These are phyloP conservation scores for Verticillium zaregamsianum DNA, from an alignment of 2,329 filamentous ascomycete genomes.

Conservation along the genomic window DNA sequence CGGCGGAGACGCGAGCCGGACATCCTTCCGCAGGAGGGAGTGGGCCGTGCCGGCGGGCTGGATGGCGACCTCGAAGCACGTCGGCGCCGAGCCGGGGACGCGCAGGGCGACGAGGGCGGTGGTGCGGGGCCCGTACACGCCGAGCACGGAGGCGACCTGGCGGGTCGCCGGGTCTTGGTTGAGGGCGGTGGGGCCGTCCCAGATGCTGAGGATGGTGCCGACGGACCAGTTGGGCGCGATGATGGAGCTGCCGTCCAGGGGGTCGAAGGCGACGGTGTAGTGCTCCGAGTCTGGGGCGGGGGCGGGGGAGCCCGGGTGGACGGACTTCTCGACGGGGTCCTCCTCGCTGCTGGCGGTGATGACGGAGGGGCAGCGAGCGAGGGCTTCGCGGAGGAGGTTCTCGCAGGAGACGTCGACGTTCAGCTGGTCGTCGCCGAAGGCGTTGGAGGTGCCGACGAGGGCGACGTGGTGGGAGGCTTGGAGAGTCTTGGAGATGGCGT, in stretches of 20 bases:
- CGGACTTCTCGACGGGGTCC: constrained; percentile 45
- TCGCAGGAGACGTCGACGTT: constrained; percentile 55
- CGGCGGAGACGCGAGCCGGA: constrained; percentile 32
- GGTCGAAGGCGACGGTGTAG: constrained; percentile 60
- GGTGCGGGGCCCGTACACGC: constrained; percentile 51
- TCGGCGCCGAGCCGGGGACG: constrained; percentile 29
- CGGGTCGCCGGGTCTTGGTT: constrained; percentile 28
- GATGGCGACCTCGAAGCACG: constrained; percentile 46
- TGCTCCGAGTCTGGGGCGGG: constrained; percentile 25
- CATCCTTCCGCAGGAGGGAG: constrained; percentile 34
- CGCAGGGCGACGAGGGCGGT: constrained; percentile 52
- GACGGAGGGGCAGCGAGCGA: constrained; percentile 39
- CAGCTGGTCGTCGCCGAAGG: constrained; percentile 56
- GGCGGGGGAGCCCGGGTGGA: background rate
- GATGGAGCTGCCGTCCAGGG: constrained; percentile 59
- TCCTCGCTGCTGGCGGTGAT: constrained; percentile 56
- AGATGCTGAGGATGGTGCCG: constrained; percentile 57
- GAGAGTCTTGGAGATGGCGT: constrained; percentile 39
- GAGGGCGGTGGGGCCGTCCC: constrained; percentile 45
- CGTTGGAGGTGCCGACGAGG: constrained; percentile 45
- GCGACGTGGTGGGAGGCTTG: constrained; percentile 40
- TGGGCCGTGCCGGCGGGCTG: constrained; percentile 2
- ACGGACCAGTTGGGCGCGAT: constrained; percentile 56
- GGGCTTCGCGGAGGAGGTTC: constrained; percentile 37
- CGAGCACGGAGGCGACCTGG: constrained; percentile 47